Percentiles rank a stretch among this genome's conserved stretches.
phyloP scores from a whole-genome alignment of 2,329 filamentous ascomycete genomes.

The Arthrobotrys musiformis region DNA sequence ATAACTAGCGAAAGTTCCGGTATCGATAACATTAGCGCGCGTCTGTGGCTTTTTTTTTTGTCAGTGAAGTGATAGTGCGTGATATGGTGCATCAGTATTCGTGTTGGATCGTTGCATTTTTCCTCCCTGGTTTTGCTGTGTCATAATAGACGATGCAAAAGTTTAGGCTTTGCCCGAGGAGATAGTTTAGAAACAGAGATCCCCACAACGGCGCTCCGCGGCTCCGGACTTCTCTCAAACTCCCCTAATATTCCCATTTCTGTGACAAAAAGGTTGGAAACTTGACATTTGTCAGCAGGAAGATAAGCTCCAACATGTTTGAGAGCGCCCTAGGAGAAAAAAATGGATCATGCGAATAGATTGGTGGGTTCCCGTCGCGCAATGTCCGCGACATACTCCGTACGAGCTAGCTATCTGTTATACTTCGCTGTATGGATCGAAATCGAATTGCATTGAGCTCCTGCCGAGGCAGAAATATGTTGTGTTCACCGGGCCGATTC shows the following conservation, averaged over 20 bases:
- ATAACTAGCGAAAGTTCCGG: no score
- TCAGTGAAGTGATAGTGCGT: neutral
- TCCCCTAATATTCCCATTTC: neutral
- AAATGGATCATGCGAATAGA: no score
- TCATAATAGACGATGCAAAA: neutral
- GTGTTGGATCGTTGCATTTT: constrained; percentile 30
- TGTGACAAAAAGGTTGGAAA: neutral
- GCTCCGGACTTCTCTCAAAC: neutral
- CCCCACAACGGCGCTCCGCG: constrained; percentile 31
- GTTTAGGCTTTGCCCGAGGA: constrained; percentile 19
- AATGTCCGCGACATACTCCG: no score
- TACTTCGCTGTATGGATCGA: no score
- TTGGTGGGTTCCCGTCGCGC: constrained; percentile 29
- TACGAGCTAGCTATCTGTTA: no score
- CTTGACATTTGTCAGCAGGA: constrained; percentile 23
- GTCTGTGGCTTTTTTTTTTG: constrained; percentile 1
- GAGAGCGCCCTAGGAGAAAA: neutral
- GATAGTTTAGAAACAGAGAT: neutral
- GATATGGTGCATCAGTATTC: neutral
- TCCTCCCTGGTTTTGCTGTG: neutral
- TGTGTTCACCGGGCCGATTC: neutral
- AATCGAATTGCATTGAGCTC: no score
- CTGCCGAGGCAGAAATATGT: constrained; percentile 12
- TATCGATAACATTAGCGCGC: no score
- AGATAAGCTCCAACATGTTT: neutral